Base-by-base conservation (phyloP, 164 flowering plant species). In the Chimonanthus salicifolius region DNA sequence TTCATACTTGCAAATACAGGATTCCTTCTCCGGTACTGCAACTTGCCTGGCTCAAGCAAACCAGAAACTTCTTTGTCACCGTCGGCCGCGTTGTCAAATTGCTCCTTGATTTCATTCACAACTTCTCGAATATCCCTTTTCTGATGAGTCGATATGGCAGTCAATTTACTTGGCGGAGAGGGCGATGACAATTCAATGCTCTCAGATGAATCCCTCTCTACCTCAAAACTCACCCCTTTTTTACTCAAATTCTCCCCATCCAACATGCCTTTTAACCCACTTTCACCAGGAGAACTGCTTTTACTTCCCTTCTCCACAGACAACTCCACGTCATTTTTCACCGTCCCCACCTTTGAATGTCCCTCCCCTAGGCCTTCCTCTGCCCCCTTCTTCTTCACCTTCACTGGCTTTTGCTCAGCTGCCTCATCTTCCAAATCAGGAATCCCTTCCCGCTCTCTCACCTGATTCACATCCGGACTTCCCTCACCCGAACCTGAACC, bases 371-470 rank as follows among this genome's bases (percentile, higher is more conserved):
- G 15, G 51, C n/a, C 71, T 78, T 82, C 68, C 71, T 87, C 71
- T 74, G 33, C 81, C 49, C 73, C 80, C 15, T 62, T 70, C 60
- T 54, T 54, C 67, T 71, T 79, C 50, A 77, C 84, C 65, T 76
- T 86, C 20, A 75, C 15, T 47, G 66, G 68, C 70, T 85, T 90
- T 13, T 58, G 83, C 77, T 92, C 94, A 4, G 70, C 68, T 0
- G 87, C 86, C 72, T 92, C 99, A 50, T 96, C 98, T 80, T 96
- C 99, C 80, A 96, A 86, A 72, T 94, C 95, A 47, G 99, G 99
- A 82, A 96, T 96, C 58, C 98, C 98, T 73, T 96, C 99, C 66
- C 91, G 88, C 77, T 84, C 88, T 80, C 99, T 85, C 83, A 95
- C 97, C 77, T 90, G 93, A 58, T 72, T 83, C 13, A 92, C 92